Percentiles rank a stretch among this genome's conserved stretches.
Conservation (phyloP, 768 basidiomycete species). For the Fomitopsis pulvina region DNA sequence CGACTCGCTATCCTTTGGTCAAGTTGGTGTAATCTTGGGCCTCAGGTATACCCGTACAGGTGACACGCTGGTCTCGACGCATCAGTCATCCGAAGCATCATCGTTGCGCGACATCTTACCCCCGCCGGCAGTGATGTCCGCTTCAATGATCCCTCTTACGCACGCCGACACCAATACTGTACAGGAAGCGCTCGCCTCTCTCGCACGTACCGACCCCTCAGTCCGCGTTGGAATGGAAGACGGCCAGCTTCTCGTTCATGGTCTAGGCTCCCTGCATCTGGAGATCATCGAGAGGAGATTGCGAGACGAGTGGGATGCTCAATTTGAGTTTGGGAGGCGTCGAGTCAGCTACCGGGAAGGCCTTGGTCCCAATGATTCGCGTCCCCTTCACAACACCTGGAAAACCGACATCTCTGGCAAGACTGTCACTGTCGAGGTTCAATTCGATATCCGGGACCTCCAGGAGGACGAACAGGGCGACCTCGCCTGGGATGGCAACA, state of each 20-base stretch:
- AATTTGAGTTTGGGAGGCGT: constrained; percentile 71
- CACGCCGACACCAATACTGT: constrained; percentile 75
- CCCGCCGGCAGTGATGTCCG: constrained; percentile 82
- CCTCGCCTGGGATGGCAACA: constrained; percentile 70
- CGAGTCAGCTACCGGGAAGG: constrained; percentile 79
- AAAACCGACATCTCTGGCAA: constrained; percentile 58
- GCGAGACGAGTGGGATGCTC: constrained; percentile 70
- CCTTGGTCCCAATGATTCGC: constrained; percentile 24
- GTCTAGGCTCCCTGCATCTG: constrained; percentile 81
- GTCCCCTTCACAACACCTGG: constrained; percentile 42
- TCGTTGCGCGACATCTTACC: constrained; percentile 60
- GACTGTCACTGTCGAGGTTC: constrained; percentile 40
- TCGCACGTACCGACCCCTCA: constrained; percentile 87
- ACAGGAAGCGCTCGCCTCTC: constrained; percentile 62
- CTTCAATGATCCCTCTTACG: constrained; percentile 74
- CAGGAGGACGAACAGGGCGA: constrained; percentile 52
- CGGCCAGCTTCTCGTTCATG: constrained; percentile 78
- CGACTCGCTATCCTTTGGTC: constrained; percentile 71
- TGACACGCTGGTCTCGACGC: constrained; percentile 66
- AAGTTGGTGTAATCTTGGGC: constrained; percentile 80
- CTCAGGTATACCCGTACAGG: constrained; percentile 82
- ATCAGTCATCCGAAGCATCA: constrained; percentile 27
- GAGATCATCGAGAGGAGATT: constrained; percentile 84
- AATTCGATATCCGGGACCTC: constrained; percentile 50
- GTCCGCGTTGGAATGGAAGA: constrained; percentile 75